Evolutionary conservation across 192 early-diverging fungal genomes (phyloP).

Genomic region (Linnemannia elongata): DNA sequence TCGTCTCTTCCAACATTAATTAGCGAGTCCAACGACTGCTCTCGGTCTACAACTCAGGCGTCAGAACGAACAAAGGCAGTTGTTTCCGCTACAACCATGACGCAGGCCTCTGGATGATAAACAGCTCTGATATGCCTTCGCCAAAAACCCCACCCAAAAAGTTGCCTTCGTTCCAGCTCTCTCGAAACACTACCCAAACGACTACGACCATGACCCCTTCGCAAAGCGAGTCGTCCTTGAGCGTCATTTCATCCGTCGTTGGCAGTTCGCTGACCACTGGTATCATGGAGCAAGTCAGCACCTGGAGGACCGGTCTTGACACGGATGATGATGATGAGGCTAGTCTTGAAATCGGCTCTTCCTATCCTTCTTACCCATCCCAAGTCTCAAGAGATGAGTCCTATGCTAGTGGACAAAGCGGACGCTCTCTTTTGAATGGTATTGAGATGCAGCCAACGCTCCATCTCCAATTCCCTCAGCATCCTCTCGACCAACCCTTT

Average conservation of each 20-base stretch:
- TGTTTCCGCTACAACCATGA: slow-evolving; percentile 46
- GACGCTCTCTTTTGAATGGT: slow-evolving; percentile 43
- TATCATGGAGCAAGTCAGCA: slow-evolving; percentile 57
- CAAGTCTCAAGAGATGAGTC: slow-evolving; percentile 41
- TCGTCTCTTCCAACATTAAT: not conserved
- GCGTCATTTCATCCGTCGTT: slow-evolving; percentile 45
- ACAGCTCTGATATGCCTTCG: slow-evolving; percentile 22
- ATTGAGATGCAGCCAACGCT: slow-evolving; percentile 52
- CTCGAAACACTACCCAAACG: slow-evolving; percentile 43
- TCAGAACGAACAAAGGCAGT: slow-evolving; percentile 36
- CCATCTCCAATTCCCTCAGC: slow-evolving; percentile 52
- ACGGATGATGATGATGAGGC: slow-evolving; percentile 55
- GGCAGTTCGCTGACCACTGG: slow-evolving; percentile 51
- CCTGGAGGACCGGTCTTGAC: slow-evolving; percentile 50
- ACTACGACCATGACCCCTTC: slow-evolving; percentile 43
- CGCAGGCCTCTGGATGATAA: slow-evolving; percentile 33
- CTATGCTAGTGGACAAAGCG: slow-evolving; percentile 11
- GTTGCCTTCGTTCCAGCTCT: slow-evolving; percentile 47
- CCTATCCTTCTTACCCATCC: slow-evolving; percentile 46
- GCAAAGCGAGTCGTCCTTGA: slow-evolving; percentile 46
- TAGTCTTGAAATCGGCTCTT: slow-evolving; percentile 44
- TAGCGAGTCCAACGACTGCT: slow-evolving; percentile 53
- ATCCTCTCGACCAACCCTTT: slow-evolving; percentile 38
- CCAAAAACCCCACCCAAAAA: slow-evolving; percentile 29
- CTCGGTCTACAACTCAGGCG: slow-evolving; percentile 33